Evolutionary conservation across 1,284 basidiomycete species (phyloP), one percentile per base, ranked within the genome.

Genomic region (Blastosporella zonata): DNA sequence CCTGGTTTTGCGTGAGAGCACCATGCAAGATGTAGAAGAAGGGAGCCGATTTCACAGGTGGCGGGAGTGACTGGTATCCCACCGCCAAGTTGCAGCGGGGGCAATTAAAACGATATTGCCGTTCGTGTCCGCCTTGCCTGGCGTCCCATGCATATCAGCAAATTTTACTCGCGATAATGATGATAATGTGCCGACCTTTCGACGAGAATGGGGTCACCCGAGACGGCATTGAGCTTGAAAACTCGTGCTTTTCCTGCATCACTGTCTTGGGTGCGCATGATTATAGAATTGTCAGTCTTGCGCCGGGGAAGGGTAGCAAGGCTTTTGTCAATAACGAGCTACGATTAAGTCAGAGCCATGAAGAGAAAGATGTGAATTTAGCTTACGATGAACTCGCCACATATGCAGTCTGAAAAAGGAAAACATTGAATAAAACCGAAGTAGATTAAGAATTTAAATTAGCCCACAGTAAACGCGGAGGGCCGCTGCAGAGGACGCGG

Each of bases 251-350:
- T 81, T 29, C 65, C 75, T 17, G 59, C 60, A 35, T 74, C 73
- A 28, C 62, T 73, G 57, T 87, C 84, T 63, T 84, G 79, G 23
- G 80, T 79, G 47, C 85, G 82, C 54, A 91, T 70, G 47, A 91
- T 80, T 43, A 79, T 79, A 13, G 89, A 79, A 46, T 77, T 80
- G 65, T 91, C 89, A 48, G 87, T 87, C 60, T 77, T 77, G 52
- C 88, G 81, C 53, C 78, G 75, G 7, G 89, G 88, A 36, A 90
- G 75, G 39, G 78, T 73, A 53, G 77, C 72, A 31, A 91, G 72
- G 47, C 72, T 78, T 65, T 83, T 87, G 67, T 91, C 89, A 63
- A 90, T 86, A 21, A 91, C 89, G 54, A 91, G 84, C 88, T 91
- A 18, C 10, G 18, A 3, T 28, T 39, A 40, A 43, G 37, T 28